These are phyloP conservation scores for Nannochloropsis oceanica DNA, from an alignment of 108 stramenopile genomes.

Conservation along the genomic window DNA sequence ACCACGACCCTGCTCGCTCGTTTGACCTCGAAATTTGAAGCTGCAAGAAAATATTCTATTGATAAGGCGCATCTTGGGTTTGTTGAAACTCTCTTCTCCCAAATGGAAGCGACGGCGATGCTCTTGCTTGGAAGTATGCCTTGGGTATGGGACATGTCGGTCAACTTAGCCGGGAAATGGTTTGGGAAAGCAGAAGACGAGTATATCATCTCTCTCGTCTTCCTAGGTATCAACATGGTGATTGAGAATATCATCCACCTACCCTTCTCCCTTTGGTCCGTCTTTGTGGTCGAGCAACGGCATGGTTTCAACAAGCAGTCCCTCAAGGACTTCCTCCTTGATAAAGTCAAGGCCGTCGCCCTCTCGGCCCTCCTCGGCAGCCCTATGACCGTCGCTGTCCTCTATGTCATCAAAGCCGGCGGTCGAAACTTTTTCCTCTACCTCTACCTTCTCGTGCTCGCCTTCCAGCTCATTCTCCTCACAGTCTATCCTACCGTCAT, in stretches of 20 bases:
- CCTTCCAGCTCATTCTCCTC: conserved; percentile 71
- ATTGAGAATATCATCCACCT: not conserved
- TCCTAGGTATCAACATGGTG: not conserved
- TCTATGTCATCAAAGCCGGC: conserved; percentile 69
- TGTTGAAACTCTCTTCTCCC: conserved; percentile 16
- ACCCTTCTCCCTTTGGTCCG: conserved; percentile 46
- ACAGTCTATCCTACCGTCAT: conserved; percentile 82
- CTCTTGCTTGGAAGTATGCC: conserved; percentile 29
- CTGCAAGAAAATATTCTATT: conserved; percentile 16
- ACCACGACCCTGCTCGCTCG: not conserved
- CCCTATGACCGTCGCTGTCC: conserved; percentile 62
- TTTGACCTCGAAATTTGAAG: conserved; percentile 21
- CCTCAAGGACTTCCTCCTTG: conserved; percentile 60
- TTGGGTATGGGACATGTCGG: conserved; percentile 23
- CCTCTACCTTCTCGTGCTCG: conserved; percentile 80
- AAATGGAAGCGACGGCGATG: not conserved
- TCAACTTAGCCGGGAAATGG: conserved; percentile 1
- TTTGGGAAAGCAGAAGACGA: conserved; percentile 5
- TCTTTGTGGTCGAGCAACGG: conserved; percentile 79
- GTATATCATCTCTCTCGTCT: conserved; percentile 7
- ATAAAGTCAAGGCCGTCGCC: conserved; percentile 69
- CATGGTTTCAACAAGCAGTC: conserved; percentile 98
- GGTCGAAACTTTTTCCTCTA: conserved; percentile 74
- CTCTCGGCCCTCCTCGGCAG: conserved; percentile 64
- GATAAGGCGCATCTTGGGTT: conserved; percentile 30